A percentile compares a stretch with the other conserved stretches of the same genome.
phyloP scores from a whole-genome alignment of 805 yeast genomes.

The Candida krabiensis region DNA sequence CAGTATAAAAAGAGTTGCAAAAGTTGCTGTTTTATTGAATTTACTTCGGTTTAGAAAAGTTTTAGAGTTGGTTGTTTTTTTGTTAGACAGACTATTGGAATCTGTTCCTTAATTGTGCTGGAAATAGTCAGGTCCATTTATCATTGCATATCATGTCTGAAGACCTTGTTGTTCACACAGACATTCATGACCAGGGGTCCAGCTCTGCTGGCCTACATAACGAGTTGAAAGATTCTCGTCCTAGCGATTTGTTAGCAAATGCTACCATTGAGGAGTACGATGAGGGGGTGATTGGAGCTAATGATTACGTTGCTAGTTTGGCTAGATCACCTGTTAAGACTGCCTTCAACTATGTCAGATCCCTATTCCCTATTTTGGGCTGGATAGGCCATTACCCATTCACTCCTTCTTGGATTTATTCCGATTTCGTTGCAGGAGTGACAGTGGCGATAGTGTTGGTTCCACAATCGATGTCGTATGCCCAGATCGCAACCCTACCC shows the following conservation, averaged over 20 bases:
- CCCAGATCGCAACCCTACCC: constrained; percentile 75
- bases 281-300: constrained; percentile 25
- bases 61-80: too few species aligned
- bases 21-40: too few species aligned
- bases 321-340: constrained; percentile 40
- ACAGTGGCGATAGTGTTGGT: constrained; percentile 92
- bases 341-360: constrained; percentile 48
- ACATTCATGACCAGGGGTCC: too few species aligned
- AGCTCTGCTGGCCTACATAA: constrained; percentile 7
- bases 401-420: constrained; percentile 61
- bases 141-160: too few species aligned
- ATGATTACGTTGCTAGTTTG: constrained; percentile 29
- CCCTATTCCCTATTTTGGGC: constrained; percentile 74
- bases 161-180: too few species aligned
- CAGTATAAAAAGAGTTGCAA: too few species aligned
- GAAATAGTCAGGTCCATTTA: too few species aligned
- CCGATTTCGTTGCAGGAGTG: constrained; percentile 87
- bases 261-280: constrained; percentile 16
- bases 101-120: too few species aligned
- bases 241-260: constrained; percentile 1
- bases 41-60: too few species aligned
- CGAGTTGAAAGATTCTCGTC: too few species aligned
- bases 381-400: constrained; percentile 86
- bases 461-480: constrained; percentile 96
- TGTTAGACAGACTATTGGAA: too few species aligned